phyloP scores from a whole-genome alignment of 179 eudicot genomes.

The Actinidia arguta region DNA sequence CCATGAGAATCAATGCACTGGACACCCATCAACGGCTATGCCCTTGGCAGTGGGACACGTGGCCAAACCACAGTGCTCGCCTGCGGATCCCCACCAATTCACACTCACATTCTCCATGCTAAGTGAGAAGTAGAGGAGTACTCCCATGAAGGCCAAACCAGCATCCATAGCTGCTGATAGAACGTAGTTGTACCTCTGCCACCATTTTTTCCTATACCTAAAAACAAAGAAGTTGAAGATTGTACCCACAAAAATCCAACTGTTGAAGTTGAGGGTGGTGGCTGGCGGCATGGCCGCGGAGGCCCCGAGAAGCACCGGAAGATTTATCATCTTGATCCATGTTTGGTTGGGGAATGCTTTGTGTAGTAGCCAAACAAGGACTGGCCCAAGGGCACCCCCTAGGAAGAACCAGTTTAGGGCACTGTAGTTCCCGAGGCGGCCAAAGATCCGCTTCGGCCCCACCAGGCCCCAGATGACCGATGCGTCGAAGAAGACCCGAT shows the following conservation, averaged over 20 bases:
- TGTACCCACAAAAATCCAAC: slow-evolving; percentile 63
- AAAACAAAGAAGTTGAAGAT: slow-evolving; percentile 61
- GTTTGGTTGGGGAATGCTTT: slow-evolving; percentile 58
- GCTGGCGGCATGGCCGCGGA: slow-evolving; percentile 80
- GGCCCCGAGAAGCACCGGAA: slow-evolving; percentile 73
- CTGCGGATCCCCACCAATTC: slow-evolving; percentile 70
- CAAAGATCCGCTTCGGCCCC: slow-evolving; percentile 75
- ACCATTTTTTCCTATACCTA: slow-evolving; percentile 65
- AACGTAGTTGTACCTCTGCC: slow-evolving; percentile 82
- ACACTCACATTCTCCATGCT: slow-evolving; percentile 39
- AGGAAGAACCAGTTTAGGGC: slow-evolving; percentile 80
- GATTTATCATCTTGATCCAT: slow-evolving; percentile 73
- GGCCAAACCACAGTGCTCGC: slow-evolving; percentile 72
- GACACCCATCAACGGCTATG: slow-evolving; percentile 62
- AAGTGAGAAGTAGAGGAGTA: slow-evolving; percentile 55
- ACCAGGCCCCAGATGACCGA: slow-evolving; percentile 88
- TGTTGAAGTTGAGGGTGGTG: slow-evolving; percentile 59
- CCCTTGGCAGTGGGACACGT: slow-evolving; percentile 80
- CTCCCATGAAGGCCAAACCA: slow-evolving; percentile 82
- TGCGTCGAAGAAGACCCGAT: slow-evolving; percentile 70
- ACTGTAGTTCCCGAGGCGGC: slow-evolving; percentile 51
- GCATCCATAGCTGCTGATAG: slow-evolving; percentile 78
- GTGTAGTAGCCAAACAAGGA: slow-evolving; percentile 52
- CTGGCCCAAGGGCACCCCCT: slow-evolving; percentile 46
- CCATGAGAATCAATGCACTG: slow-evolving; percentile 27